Evolutionary conservation across 495 filamentous ascomycete genomes (phyloP).

Genomic region (Sabuloglossum arenarium): DNA sequence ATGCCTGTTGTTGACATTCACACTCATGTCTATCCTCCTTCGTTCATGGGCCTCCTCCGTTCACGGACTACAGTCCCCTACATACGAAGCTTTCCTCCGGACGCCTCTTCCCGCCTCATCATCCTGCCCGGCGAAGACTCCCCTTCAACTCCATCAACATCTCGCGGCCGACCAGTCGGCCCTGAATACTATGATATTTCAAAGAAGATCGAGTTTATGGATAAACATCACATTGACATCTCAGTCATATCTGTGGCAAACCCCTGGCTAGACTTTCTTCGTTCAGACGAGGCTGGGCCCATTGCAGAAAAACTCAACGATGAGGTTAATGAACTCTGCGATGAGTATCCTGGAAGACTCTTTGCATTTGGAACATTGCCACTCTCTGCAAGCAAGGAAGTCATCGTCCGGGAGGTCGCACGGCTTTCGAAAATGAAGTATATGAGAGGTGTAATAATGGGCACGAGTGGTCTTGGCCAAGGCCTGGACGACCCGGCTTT

Average conservation of each 20-base stretch:
- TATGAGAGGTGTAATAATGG: slow-evolving; percentile 71
- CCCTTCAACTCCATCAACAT: slow-evolving; percentile 30
- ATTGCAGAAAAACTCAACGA: slow-evolving; percentile 51
- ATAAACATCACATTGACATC: slow-evolving; percentile 54
- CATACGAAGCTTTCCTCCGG: slow-evolving; percentile 43
- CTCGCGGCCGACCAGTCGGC: slow-evolving; percentile 51
- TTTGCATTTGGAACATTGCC: slow-evolving; percentile 73
- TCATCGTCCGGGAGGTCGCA: slow-evolving; percentile 42
- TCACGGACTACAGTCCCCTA: slow-evolving; percentile 59
- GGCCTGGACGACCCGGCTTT: slow-evolving; percentile 65
- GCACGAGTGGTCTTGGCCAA: slow-evolving; percentile 58
- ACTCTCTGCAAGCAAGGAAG: slow-evolving; percentile 39
- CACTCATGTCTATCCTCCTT: slow-evolving; percentile 82
- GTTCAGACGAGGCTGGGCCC: slow-evolving; percentile 32
- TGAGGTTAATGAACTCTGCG: slow-evolving; percentile 51
- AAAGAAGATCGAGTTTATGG: slow-evolving; percentile 74
- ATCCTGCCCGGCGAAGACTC: slow-evolving; percentile 51
- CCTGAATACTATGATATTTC: slow-evolving; percentile 47
- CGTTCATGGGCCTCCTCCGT: slow-evolving; percentile 63
- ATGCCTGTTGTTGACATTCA: slow-evolving; percentile 57
- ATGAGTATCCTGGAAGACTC: slow-evolving; percentile 31
- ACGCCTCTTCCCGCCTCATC: slow-evolving; percentile 46
- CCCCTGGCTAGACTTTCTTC: slow-evolving; percentile 85
- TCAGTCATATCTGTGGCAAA: slow-evolving; percentile 85
- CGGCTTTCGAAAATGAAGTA: slow-evolving; percentile 37